phyloP scores from a whole-genome alignment of 2,329 filamentous ascomycete genomes.

The Colletotrichum orchidophilum region DNA sequence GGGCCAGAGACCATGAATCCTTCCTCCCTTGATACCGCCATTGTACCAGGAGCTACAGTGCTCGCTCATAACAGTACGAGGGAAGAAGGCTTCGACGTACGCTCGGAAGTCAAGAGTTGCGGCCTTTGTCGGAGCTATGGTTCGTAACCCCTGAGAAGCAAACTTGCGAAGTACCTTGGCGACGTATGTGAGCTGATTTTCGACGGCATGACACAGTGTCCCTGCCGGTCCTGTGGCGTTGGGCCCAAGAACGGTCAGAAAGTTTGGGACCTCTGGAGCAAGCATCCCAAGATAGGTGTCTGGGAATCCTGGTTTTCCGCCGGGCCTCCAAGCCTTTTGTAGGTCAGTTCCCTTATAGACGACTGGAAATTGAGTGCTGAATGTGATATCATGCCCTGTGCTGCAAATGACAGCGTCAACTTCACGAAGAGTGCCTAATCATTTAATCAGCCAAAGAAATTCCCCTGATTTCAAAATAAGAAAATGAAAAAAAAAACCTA shows the following conservation, averaged over 20 bases:
- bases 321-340: conserved; percentile 70
- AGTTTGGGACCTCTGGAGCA: conserved; percentile 50
- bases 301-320: conserved; percentile 70
- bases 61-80: conserved; percentile 63
- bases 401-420: background rate
- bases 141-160: conserved; percentile 70
- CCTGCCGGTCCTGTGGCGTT: conserved; percentile 68
- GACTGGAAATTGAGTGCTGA: conserved; percentile 58
- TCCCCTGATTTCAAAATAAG: background rate
- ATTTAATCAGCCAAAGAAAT: background rate
- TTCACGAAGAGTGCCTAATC: background rate
- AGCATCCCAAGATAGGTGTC: background rate
- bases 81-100: conserved; percentile 66
- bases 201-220: conserved; percentile 72
- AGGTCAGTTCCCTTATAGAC: conserved; percentile 63
- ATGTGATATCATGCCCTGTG: background rate
- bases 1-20: conserved; percentile 76
- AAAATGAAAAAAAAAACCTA: background rate
- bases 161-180: conserved; percentile 75
- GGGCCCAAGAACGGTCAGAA: conserved; percentile 71
- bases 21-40: conserved; percentile 66
- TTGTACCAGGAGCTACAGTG: conserved; percentile 78
- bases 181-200: conserved; percentile 72
- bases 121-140: conserved; percentile 63
- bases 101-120: conserved; percentile 72